Percentiles rank a stretch among this genome's conserved stretches.
Evolutionary conservation across 148 eudicot genomes (phyloP).

Genomic region (Nepenthes mirabilis): DNA sequence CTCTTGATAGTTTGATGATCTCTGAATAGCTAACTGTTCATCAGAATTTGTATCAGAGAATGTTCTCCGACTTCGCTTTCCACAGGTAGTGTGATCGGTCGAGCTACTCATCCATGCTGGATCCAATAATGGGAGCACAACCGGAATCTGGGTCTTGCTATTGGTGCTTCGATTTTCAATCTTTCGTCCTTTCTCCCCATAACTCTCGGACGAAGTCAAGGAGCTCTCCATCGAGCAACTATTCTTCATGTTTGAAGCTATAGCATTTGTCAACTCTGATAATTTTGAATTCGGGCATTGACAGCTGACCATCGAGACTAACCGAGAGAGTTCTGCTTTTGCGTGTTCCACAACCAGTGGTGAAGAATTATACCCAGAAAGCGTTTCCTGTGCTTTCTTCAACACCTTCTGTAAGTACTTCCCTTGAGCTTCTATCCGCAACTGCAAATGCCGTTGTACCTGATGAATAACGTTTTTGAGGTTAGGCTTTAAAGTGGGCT

Average conservation of each 20-base stretch:
- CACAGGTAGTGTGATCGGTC: conserved; percentile 8
- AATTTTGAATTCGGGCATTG: conserved; percentile 32
- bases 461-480: conserved; percentile 4
- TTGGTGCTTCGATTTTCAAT: conserved; percentile 1
- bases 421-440: conserved; percentile 94
- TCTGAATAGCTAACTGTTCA: conserved; percentile 15
- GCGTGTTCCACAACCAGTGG: conserved; percentile 43
- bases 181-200: conserved; percentile 15
- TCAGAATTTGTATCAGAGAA: conserved; percentile 11
- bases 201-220: conserved; percentile 62
- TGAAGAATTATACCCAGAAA: conserved; percentile 42
- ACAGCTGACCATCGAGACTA: conserved; percentile 62
- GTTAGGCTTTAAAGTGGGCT: too few species aligned
- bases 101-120: conserved; percentile 4
- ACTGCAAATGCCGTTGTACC: conserved; percentile 93
- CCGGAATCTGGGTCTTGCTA: conserved; percentile 6
- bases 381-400: conserved; percentile 79
- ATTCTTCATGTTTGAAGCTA: conserved; percentile 22
- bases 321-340: conserved; percentile 60
- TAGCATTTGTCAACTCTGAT: conserved; percentile 48
- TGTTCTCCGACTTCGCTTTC: conserved; percentile 31
- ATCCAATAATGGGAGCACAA: conserved; percentile 29
- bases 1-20: conserved; percentile 7
- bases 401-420: conserved; percentile 78
- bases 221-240: conserved; percentile 41